A percentile compares a stretch with the other conserved stretches of the same genome.
Conservation (phyloP, 2,329 filamentous ascomycete species). For the Scedosporium apiospermum region DNA sequence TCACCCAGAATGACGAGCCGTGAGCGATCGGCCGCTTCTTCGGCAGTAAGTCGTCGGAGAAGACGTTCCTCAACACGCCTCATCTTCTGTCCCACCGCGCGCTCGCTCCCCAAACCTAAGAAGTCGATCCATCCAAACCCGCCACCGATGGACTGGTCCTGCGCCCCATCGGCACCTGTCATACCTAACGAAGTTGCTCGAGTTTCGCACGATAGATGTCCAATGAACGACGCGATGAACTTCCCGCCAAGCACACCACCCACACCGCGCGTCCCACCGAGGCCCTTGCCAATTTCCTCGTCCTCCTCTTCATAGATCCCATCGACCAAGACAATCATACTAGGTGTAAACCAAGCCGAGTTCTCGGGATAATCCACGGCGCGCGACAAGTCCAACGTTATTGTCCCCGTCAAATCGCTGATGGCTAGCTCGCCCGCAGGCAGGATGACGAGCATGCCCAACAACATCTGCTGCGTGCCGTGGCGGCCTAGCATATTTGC, state of each 20-base stretch:
- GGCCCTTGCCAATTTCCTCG: constrained; percentile 54
- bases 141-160: constrained; percentile 57
- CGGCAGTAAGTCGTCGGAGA: constrained; percentile 31
- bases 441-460: constrained; percentile 72
- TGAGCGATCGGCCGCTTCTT: constrained; percentile 30
- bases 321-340: constrained; percentile 92
- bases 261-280: constrained; percentile 71
- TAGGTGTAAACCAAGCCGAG: constrained; percentile 85
- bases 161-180: constrained; percentile 45
- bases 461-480: constrained; percentile 73
- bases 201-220: constrained; percentile 83
- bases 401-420: constrained; percentile 80
- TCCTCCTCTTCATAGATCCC: constrained; percentile 96
- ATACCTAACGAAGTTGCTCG: constrained; percentile 70
- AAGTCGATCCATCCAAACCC: constrained; percentile 98
- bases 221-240: constrained; percentile 84
- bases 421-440: constrained; percentile 76
- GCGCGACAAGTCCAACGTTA: constrained; percentile 72
- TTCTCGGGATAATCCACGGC: constrained; percentile 75
- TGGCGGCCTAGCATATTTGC: constrained; percentile 66
- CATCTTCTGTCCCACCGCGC: constrained; percentile 76
- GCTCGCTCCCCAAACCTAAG: constrained; percentile 80
- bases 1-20: constrained; percentile 73
- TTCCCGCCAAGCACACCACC: constrained; percentile 87
- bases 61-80: constrained; percentile 65